Percentiles rank a stretch among this genome's conserved stretches.
Evolutionary conservation across 805 yeast genomes (phyloP).

Genomic region (Kurtzmaniella fragi): DNA sequence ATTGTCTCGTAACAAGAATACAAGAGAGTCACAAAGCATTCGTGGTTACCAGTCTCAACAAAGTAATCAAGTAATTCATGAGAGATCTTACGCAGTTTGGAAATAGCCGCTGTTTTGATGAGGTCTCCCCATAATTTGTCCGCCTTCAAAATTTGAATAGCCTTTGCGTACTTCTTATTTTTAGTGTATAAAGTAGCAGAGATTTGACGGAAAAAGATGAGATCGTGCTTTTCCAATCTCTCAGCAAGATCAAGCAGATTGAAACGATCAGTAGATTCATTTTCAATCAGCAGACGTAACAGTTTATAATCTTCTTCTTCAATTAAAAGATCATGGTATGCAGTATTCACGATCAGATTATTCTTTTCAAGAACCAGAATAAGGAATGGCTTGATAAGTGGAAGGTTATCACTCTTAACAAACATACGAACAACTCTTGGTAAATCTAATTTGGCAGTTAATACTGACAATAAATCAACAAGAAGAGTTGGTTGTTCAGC

Average conservation of each 20-base stretch:
- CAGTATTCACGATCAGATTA: constrained; percentile 85
- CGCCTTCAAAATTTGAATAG: constrained; percentile 80
- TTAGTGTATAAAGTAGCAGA: constrained; percentile 92
- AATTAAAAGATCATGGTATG: constrained; percentile 90
- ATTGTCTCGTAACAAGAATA: constrained; percentile 80
- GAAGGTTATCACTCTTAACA: constrained; percentile 92
- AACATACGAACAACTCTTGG: constrained; percentile 93
- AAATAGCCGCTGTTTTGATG: constrained; percentile 83
- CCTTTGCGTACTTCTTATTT: constrained; percentile 89
- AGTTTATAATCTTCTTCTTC: constrained; percentile 97
- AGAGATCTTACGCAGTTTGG: constrained; percentile 74
- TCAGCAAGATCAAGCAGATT: constrained; percentile 90
- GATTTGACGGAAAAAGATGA: constrained; percentile 91
- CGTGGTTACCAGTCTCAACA: constrained; percentile 95
- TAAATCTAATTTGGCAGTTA: constrained; percentile 86
- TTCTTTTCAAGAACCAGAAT: constrained; percentile 88
- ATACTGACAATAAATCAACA: constrained; percentile 77
- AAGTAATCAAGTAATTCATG: constrained; percentile 86
- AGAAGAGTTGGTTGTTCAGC: constrained; percentile 87
- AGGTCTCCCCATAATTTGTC: constrained; percentile 96
- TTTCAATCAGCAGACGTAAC: constrained; percentile 77
- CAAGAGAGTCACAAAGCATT: constrained; percentile 86
- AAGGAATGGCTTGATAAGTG: constrained; percentile 92
- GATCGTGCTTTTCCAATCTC: constrained; percentile 85
- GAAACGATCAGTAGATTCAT: constrained; percentile 73